Conservation (phyloP, 2,329 filamentous ascomycete species). For the Gnomoniopsis smithogilvyi region DNA sequence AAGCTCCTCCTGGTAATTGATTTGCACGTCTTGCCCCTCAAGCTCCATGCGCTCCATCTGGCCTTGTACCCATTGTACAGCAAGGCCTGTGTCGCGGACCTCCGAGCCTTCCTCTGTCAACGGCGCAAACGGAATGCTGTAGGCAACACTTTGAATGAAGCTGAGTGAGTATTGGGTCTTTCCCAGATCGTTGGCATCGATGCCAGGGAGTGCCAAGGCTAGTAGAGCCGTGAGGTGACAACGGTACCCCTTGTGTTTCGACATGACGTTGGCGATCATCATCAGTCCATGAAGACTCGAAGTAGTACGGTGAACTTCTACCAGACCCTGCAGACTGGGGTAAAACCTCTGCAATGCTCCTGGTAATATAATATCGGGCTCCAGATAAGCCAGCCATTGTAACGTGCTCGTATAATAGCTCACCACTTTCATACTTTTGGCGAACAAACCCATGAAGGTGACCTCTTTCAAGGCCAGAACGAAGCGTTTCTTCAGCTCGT, state of each 20-base stretch:
- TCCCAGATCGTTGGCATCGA: conserved; percentile 95
- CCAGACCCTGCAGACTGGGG: conserved; percentile 90
- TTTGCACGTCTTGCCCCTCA: conserved; percentile 78
- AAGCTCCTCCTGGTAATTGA: conserved; percentile 81
- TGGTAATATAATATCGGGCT: conserved; percentile 87
- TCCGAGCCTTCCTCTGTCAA: conserved; percentile 67
- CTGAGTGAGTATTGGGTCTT: conserved; percentile 94
- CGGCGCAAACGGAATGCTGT: conserved; percentile 90
- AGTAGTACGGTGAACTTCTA: conserved; percentile 94
- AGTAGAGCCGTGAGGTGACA: conserved; percentile 93
- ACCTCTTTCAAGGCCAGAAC: conserved; percentile 87
- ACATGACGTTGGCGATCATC: conserved; percentile 87
- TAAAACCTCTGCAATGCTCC: conserved; percentile 95
- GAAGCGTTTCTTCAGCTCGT: conserved; percentile 81
- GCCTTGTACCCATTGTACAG: conserved; percentile 88
- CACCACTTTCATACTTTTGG: conserved; percentile 89
- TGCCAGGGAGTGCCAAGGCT: conserved; percentile 89
- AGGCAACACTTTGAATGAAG: conserved; percentile 93
- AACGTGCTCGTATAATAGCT: conserved; percentile 88
- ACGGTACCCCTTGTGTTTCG: conserved; percentile 89
- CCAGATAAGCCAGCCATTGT: conserved; percentile 84
- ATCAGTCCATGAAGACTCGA: conserved; percentile 90
- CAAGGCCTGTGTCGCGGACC: conserved; percentile 70
- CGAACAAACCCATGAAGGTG: conserved; percentile 97
- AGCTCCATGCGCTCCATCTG: conserved; percentile 93